Conservation (phyloP, 306 rosid species). For the Cotoneaster glaucophyllus region DNA sequence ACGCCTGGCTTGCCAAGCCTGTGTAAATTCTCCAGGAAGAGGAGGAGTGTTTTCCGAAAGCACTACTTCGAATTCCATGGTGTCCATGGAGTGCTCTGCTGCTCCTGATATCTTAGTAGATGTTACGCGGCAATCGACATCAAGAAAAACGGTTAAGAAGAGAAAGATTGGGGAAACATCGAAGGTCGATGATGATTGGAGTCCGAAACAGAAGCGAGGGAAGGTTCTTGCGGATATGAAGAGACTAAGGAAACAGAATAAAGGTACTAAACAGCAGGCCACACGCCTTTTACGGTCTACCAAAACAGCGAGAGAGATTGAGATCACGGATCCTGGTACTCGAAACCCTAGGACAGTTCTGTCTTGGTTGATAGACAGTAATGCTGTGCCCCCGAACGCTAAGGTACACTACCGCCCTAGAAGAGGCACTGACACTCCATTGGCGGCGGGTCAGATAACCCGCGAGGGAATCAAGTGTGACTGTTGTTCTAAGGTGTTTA, state of each 20-base stretch:
- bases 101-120: not conserved
- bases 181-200: not conserved
- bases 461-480: constrained; percentile 46
- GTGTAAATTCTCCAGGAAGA: not conserved
- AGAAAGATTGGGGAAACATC: not conserved
- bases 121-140: not conserved
- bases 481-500: constrained; percentile 38
- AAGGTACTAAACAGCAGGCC: not conserved
- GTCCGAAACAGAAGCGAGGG: not conserved
- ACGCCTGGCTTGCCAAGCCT: constrained; percentile 41
- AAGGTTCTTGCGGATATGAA: not conserved
- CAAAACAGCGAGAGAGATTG: not conserved
- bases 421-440: not conserved
- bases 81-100: no score
- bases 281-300: not conserved
- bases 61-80: not conserved
- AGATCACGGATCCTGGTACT: not conserved
- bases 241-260: not conserved
- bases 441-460: constrained; percentile 28
- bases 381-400: constrained; percentile 9
- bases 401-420: constrained; percentile 24
- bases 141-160: constrained; percentile 2
- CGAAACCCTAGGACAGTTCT: constrained; percentile 23
- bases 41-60: constrained; percentile 1
- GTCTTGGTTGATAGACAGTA: constrained; percentile 27